A percentile compares a stretch with the other conserved stretches of the same genome.
These are phyloP conservation scores for Globisporangium radiosum DNA, from an alignment of 352 stramenopile genomes.

Conservation along the genomic window DNA sequence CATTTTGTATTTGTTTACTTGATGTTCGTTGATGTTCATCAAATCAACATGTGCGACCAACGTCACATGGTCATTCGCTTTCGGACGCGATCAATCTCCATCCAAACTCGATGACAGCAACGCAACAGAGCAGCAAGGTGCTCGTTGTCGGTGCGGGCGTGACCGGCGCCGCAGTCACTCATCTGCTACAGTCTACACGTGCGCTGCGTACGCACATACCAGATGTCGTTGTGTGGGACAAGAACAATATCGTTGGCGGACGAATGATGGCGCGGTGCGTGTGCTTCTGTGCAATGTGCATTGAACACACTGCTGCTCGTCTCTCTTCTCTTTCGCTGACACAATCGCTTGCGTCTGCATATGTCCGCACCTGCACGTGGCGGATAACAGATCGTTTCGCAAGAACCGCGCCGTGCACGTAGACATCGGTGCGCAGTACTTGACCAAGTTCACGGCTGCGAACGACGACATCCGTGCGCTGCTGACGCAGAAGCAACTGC, in stretches of 20 bases:
- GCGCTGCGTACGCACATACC: slow-evolving; percentile 7
- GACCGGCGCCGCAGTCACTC: slow-evolving; percentile 44
- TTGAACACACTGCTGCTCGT: too few relatives aligned
- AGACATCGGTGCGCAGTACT: slow-evolving; percentile 67
- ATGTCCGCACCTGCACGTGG: neutral
- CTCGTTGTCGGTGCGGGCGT: slow-evolving; percentile 59
- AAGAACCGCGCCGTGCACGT: slow-evolving; percentile 51
- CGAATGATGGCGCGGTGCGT: slow-evolving; percentile 58
- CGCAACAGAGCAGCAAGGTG: slow-evolving; percentile 28
- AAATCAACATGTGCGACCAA: too few relatives aligned
- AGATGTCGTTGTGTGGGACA: slow-evolving; percentile 59
- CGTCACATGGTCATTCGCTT: too few relatives aligned
- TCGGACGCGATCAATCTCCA: neutral
- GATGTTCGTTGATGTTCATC: too few relatives aligned
- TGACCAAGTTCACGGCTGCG: slow-evolving; percentile 35
- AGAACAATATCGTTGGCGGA: slow-evolving; percentile 59
- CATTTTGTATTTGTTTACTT: too few relatives aligned
- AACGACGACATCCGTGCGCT: slow-evolving; percentile 54
- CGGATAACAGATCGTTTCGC: slow-evolving; percentile 33
- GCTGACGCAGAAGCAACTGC: slow-evolving; percentile 18
- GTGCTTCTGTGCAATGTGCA: too few relatives aligned
- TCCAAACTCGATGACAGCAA: neutral
- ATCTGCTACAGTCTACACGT: slow-evolving; percentile 39
- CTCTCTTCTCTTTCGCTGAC: neutral
- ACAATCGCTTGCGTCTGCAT: neutral